Evolutionary conservation across 345 rosid genomes (phyloP).

Genomic region (Sisymbrium irio): DNA sequence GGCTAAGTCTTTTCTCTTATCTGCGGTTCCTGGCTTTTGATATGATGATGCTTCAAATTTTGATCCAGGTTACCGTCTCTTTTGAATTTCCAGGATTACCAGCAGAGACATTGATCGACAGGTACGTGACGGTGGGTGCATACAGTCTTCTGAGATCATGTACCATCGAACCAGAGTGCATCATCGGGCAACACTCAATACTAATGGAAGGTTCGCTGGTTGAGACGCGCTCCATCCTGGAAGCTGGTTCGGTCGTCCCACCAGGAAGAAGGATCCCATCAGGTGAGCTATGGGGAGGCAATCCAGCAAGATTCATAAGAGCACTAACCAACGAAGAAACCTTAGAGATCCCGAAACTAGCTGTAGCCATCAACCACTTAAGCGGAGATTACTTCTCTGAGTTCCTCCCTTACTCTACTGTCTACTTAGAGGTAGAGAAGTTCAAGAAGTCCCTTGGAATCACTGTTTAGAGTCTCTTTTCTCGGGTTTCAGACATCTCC

Average conservation of each 20-base stretch:
- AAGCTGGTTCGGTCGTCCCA: conserved; percentile 94
- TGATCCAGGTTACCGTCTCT: conserved; percentile 4
- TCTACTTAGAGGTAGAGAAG: conserved; percentile 94
- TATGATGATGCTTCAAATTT: neutral
- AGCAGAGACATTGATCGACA: conserved; percentile 79
- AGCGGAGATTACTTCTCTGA: conserved; percentile 75
- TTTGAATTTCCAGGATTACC: conserved; percentile 68
- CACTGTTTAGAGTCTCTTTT: conserved; percentile 36
- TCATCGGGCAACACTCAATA: conserved; percentile 92
- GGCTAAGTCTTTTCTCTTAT: neutral
- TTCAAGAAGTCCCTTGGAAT: conserved; percentile 73
- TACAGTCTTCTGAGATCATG: conserved; percentile 83
- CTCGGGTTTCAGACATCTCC: neutral
- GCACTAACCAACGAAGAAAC: conserved; percentile 86
- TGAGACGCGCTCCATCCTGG: conserved; percentile 85
- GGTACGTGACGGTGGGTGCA: conserved; percentile 90
- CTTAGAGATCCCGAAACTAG: conserved; percentile 90
- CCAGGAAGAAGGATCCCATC: conserved; percentile 97
- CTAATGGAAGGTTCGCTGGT: conserved; percentile 98
- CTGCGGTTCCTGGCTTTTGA: neutral
- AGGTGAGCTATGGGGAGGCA: conserved; percentile 98
- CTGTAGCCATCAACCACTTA: conserved; percentile 86
- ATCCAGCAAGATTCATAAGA: conserved; percentile 89
- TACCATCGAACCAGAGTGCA: conserved; percentile 97
- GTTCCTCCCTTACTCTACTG: conserved; percentile 90